These are phyloP conservation scores for Jamesozyma hellenica DNA, from an alignment of 805 yeast genomes.

Conservation along the genomic window DNA sequence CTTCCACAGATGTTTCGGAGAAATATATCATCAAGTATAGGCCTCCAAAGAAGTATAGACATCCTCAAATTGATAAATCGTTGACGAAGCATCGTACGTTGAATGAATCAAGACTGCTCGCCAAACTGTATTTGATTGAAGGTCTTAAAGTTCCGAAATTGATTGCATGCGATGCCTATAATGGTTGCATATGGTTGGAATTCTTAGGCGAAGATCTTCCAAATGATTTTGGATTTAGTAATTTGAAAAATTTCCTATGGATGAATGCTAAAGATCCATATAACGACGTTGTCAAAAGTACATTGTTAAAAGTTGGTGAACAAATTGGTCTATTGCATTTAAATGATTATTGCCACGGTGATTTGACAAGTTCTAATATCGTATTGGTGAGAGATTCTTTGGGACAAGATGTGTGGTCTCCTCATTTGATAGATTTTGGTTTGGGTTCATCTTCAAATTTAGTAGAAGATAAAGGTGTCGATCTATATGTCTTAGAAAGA, in stretches of 20 bases:
- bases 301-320: constrained; percentile 49
- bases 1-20: constrained; percentile 2
- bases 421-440: constrained; percentile 84
- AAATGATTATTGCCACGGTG: constrained; percentile 83
- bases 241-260: constrained; percentile 71
- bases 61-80: constrained; percentile 64
- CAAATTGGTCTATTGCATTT: constrained; percentile 63
- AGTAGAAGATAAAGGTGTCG: constrained; percentile 95
- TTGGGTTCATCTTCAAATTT: constrained; percentile 64
- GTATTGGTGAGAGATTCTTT: constrained; percentile 37
- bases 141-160: constrained; percentile 65
- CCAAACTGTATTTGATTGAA: constrained; percentile 36
- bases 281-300: constrained; percentile 32
- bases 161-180: constrained; percentile 61
- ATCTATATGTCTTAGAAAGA: constrained; percentile 83
- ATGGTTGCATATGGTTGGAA: constrained; percentile 88
- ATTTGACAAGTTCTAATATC: constrained; percentile 82
- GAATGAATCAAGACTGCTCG: constrained; percentile 72
- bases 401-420: constrained; percentile 27
- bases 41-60: constrained; percentile 86
- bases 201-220: constrained; percentile 48
- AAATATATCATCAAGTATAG: constrained; percentile 68
- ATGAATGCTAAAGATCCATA: constrained; percentile 32
- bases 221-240: constrained; percentile 42
- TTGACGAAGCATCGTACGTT: constrained; percentile 74